These are phyloP conservation scores for Trichoderma koningiopsis DNA, from an alignment of 2,329 filamentous ascomycete species.

Conservation along the genomic window DNA sequence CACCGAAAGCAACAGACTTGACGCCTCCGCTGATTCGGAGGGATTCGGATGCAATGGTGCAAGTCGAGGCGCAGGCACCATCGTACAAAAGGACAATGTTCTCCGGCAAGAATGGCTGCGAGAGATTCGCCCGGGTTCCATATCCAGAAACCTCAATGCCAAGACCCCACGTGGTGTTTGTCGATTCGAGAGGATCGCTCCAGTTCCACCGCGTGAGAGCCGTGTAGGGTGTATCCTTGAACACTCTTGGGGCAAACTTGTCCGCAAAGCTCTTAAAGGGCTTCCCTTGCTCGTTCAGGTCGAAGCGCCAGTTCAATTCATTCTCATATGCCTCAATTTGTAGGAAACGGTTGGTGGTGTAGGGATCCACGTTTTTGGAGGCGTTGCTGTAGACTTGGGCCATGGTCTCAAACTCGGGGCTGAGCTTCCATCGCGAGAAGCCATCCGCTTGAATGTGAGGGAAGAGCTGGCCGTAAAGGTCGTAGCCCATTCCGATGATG, in stretches of 20 bases:
- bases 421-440: conserved; percentile 45
- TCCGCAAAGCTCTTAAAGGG: conserved; percentile 53
- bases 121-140: conserved; percentile 39
- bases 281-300: conserved; percentile 46
- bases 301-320: neutral
- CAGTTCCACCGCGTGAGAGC: conserved; percentile 55
- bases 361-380: conserved; percentile 48
- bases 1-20: conserved; percentile 55
- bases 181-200: conserved; percentile 44
- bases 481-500: conserved; percentile 60
- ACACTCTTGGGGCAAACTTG: conserved; percentile 46
- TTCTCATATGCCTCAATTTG: neutral
- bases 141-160: conserved; percentile 49
- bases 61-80: conserved; percentile 61
- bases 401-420: conserved; percentile 47
- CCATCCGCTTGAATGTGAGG: conserved; percentile 41
- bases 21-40: conserved; percentile 55
- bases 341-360: neutral
- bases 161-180: conserved; percentile 37
- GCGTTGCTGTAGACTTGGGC: conserved; percentile 49
- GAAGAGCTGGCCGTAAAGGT: conserved; percentile 62
- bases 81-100: conserved; percentile 63
- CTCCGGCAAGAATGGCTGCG: conserved; percentile 57
- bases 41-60: conserved; percentile 58
- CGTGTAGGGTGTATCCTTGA: conserved; percentile 57